phyloP scores from a whole-genome alignment of 73 alveolate species.

The Paraurostyla sp. region DNA sequence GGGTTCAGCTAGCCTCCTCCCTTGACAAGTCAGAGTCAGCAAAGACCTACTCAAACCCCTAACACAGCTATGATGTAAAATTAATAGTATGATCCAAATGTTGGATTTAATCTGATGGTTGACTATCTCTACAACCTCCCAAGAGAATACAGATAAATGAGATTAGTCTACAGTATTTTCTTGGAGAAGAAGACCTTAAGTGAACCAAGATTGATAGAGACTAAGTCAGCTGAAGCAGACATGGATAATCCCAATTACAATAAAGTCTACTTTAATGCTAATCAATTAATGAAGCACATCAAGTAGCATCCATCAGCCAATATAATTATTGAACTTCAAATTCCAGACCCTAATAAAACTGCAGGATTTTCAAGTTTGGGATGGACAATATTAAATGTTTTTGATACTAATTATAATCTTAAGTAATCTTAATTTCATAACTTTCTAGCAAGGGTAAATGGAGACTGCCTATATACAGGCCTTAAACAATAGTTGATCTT shows the following conservation, averaged over 20 bases:
- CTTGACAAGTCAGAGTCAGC: conserved; percentile 8
- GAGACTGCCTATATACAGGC: conserved; percentile 86
- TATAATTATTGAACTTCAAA: conserved; percentile 83
- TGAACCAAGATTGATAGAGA: conserved; percentile 83
- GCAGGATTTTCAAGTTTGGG: conserved; percentile 77
- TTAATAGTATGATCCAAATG: conserved; percentile 64
- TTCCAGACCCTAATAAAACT: conserved; percentile 76
- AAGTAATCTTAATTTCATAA: conserved; percentile 37
- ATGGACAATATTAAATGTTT: conserved; percentile 87
- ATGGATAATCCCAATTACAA: conserved; percentile 72
- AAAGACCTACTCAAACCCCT: conserved; percentile 32
- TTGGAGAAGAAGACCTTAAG: conserved; percentile 57
- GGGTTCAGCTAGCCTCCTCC: conserved; percentile 28
- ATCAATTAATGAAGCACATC: conserved; percentile 73
- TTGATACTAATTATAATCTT: conserved; percentile 75
- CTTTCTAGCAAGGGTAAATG: conserved; percentile 79
- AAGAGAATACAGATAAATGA: conserved; percentile 68
- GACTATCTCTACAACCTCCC: conserved; percentile 83
- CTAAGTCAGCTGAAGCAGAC: conserved; percentile 76
- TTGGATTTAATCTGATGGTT: conserved; percentile 76
- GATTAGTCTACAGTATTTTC: conserved; percentile 44
- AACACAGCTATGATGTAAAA: neutral
- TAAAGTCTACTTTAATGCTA: conserved; percentile 77
- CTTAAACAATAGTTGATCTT: conserved; percentile 79
- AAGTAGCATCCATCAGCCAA: conserved; percentile 86